These are phyloP conservation scores for Dactylellina parvicollis DNA, from an alignment of 2,329 filamentous ascomycete genomes.

Conservation along the genomic window DNA sequence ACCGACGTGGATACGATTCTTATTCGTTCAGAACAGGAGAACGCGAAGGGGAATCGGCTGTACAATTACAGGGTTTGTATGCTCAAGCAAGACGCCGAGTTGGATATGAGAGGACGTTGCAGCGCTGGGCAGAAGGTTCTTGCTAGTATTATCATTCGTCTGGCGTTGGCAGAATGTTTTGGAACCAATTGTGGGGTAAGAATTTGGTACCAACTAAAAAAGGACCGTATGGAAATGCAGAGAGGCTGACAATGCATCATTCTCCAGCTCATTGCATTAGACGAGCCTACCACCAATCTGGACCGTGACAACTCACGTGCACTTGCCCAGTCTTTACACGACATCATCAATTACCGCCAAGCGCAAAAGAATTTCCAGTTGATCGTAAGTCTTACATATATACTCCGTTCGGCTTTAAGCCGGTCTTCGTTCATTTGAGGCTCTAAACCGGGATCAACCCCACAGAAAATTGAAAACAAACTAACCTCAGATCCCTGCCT, in stretches of 20 bases:
- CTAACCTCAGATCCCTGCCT: slow-evolving; percentile 1
- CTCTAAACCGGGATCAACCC: neutral
- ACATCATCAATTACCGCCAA: slow-evolving; percentile 84
- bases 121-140: slow-evolving; percentile 96
- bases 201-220: neutral
- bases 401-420: neutral
- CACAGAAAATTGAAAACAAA: neutral
- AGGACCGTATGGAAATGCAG: neutral
- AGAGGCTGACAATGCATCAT: slow-evolving; percentile 4
- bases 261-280: slow-evolving; percentile 80
- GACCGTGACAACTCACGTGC: slow-evolving; percentile 94
- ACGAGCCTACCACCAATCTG: slow-evolving; percentile 97
- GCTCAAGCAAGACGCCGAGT: slow-evolving; percentile 95
- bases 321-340: slow-evolving; percentile 82
- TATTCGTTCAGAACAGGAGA: slow-evolving; percentile 90
- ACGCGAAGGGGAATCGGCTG: slow-evolving; percentile 75
- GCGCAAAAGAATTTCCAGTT: slow-evolving; percentile 95
- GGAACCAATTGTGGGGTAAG: slow-evolving; percentile 84
- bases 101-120: slow-evolving; percentile 99
- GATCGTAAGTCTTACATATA: slow-evolving; percentile 68
- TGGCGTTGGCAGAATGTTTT: slow-evolving; percentile 95
- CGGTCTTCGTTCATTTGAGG: neutral
- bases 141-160: slow-evolving; percentile 94
- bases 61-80: slow-evolving; percentile 99
- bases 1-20: slow-evolving; percentile 97